phyloP scores from a whole-genome alignment of 805 yeast species.

The Wickerhamomyces sydowiorum region DNA sequence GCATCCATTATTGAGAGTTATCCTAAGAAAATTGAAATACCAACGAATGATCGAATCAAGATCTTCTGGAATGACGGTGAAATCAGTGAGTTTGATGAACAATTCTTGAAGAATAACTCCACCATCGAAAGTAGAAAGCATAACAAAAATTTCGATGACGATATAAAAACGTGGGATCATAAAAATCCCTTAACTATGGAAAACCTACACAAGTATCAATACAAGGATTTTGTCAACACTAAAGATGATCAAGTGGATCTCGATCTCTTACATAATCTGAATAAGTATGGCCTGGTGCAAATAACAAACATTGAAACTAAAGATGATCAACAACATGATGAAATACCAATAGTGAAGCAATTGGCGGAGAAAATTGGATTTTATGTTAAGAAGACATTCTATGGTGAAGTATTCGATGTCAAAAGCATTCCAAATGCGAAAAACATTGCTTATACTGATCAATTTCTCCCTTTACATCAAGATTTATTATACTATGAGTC shows the following conservation, averaged over 20 bases:
- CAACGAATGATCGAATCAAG: conserved; percentile 27
- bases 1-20: conserved; percentile 32
- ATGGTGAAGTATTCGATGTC: conserved; percentile 69
- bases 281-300: conserved; percentile 51
- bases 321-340: conserved; percentile 20
- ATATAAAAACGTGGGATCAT: conserved; percentile 43
- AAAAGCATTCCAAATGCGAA: conserved; percentile 45
- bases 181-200: background rate
- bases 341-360: conserved; percentile 29
- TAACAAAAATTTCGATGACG: conserved; percentile 29
- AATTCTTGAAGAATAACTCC: conserved; percentile 42
- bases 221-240: conserved; percentile 31
- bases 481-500: conserved; percentile 73
- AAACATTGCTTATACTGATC: conserved; percentile 65
- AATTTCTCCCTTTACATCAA: conserved; percentile 68
- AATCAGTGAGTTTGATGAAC: conserved; percentile 33
- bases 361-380: conserved; percentile 51
- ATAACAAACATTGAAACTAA: conserved; percentile 47
- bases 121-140: conserved; percentile 23
- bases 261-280: conserved; percentile 38
- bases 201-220: conserved; percentile 25
- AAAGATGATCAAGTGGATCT: conserved; percentile 21
- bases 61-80: conserved; percentile 48
- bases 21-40: conserved; percentile 31
- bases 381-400: conserved; percentile 63